Percentiles rank a stretch among this genome's conserved stretches.
phyloP scores from a whole-genome alignment of 2,329 filamentous ascomycete genomes.

The Remersonia thermophila region DNA sequence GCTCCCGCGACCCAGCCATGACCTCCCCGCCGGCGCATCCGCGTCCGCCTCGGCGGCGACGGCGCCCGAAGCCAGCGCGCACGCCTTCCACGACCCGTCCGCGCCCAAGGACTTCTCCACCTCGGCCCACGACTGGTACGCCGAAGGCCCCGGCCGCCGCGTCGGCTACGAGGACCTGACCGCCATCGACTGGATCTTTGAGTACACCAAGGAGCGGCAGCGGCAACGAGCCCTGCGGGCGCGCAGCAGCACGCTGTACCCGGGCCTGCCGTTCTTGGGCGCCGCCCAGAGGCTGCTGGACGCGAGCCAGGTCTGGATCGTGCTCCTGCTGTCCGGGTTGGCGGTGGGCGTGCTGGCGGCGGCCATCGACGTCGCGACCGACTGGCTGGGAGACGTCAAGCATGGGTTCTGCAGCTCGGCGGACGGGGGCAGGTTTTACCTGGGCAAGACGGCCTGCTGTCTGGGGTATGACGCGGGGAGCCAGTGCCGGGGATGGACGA shows the following conservation, averaged over 20 bases:
- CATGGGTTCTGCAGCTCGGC: slow-evolving; percentile 65
- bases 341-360: slow-evolving; percentile 77
- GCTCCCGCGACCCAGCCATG: slow-evolving; percentile 4
- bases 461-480: slow-evolving; percentile 75
- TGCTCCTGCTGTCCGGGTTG: slow-evolving; percentile 75
- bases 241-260: slow-evolving; percentile 42
- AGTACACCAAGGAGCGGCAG: slow-evolving; percentile 92
- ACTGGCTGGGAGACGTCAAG: slow-evolving; percentile 91
- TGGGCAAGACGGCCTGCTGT: slow-evolving; percentile 88
- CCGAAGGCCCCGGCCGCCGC: slow-evolving; percentile 75
- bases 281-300: slow-evolving; percentile 64
- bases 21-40: background rate
- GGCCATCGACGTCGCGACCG: slow-evolving; percentile 75
- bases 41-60: slow-evolving; percentile 3
- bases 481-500: slow-evolving; percentile 75
- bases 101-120: background rate
- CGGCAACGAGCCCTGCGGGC: slow-evolving; percentile 66
- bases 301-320: slow-evolving; percentile 81
- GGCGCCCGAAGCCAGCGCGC: slow-evolving; percentile 1
- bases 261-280: slow-evolving; percentile 58
- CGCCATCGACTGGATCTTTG: slow-evolving; percentile 98
- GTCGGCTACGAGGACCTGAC: slow-evolving; percentile 94
- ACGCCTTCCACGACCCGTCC: slow-evolving; percentile 3
- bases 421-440: slow-evolving; percentile 77
- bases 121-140: slow-evolving; percentile 57